Conservation (phyloP, 2,329 filamentous ascomycete species). For the Calycina marina region DNA sequence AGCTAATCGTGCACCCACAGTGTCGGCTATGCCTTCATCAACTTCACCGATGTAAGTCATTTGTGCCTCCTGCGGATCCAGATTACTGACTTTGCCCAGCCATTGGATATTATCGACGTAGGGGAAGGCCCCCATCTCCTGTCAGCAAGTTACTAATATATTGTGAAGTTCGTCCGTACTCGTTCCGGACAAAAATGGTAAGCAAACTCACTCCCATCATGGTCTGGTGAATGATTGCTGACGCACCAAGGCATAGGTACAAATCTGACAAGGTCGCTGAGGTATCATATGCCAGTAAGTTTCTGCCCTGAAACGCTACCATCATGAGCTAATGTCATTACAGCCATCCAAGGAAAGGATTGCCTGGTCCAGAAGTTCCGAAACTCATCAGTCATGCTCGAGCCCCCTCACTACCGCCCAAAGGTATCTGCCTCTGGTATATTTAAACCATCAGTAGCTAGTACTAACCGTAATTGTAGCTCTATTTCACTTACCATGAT, state of each 20-base stretch:
- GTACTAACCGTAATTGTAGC: conserved; percentile 26
- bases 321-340: conserved; percentile 44
- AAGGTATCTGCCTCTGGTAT: conserved; percentile 42
- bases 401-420: conserved; percentile 66
- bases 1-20: conserved; percentile 32
- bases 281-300: conserved; percentile 86
- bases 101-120: conserved; percentile 59
- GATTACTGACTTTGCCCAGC: conserved; percentile 33
- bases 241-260: conserved; percentile 73
- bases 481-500: conserved; percentile 38
- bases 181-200: conserved; percentile 59
- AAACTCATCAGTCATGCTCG: conserved; percentile 91
- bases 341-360: conserved; percentile 83
- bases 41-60: conserved; percentile 62
- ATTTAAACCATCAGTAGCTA: conserved; percentile 10
- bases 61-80: background rate
- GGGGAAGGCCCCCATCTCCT: conserved; percentile 2
- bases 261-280: conserved; percentile 75
- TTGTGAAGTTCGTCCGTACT: conserved; percentile 51
- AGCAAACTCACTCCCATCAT: conserved; percentile 8
- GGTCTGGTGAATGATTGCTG: conserved; percentile 1
- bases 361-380: conserved; percentile 89
- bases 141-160: conserved; percentile 14
- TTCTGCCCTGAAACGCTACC: conserved; percentile 1
- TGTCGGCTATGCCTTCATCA: conserved; percentile 95